Evolutionary conservation across 169 alveolate genomes (phyloP), one percentile per base, ranked within the genome.

Genomic region (Plasmodium gaboni): DNA sequence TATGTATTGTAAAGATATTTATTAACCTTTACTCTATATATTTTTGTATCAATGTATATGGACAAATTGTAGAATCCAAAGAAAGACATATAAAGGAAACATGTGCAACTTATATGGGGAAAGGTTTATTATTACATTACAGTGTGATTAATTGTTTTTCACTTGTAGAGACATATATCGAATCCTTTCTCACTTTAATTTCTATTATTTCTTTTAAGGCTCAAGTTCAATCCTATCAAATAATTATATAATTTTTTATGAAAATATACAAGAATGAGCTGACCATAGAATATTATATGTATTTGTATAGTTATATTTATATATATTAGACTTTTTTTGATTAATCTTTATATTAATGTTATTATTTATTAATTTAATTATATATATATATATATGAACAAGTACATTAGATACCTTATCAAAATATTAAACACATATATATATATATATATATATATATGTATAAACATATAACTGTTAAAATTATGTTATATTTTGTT

Each of bases 211-310:
- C 68, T 13, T 83, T 83, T 69, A 83, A 83, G 22, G 13, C 38
- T 12, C 91, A 83, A 61, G 85, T 83, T 24, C 91, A 83, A 61
- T 38, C 48, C 22, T 83, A 83, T 63, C 86, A 78, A 57, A 78
- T 72, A 24, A 78, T 78, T 42, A 70, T 78, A 9, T 78, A 78
- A 72, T 61, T 17, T n/a, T 19, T 6, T 50, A 26, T 32, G 42
- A 13, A 15, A 32, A 32, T 8, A 32, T 32, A 32, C 5, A 4
- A 32, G 0, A 32, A 32, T 32, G 44, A 32, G 9, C 3, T 32
- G 7, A 32, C 44, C 44, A 5, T 32, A 32, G 44, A 32, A 32
- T 32, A 32, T 5, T 32, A 32, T 32, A 32, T 5, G 1, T 1
- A 32, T 32, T 32, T 32, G 7, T 32, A 32, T 32, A 32, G 44